phyloP scores from a whole-genome alignment of 805 yeast species.

The Candida oleophila region DNA sequence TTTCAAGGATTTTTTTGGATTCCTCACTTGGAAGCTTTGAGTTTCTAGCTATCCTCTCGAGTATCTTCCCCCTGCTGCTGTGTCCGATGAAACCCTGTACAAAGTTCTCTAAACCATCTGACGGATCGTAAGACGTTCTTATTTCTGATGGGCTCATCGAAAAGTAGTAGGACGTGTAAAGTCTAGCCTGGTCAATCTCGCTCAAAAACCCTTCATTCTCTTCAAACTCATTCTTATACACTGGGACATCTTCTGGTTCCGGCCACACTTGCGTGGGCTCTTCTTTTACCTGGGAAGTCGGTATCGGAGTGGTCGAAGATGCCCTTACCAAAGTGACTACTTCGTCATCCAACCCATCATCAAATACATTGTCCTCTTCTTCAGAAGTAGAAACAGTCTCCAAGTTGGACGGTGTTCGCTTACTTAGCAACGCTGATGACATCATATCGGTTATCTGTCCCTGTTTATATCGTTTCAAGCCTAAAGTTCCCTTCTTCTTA shows the following conservation, averaged over 20 bases:
- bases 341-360: constrained; percentile 23
- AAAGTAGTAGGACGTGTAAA: constrained; percentile 39
- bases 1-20: constrained; percentile 1
- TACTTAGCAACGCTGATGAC: neutral
- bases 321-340: constrained; percentile 12
- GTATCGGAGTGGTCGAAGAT: neutral
- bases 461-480: constrained; percentile 13
- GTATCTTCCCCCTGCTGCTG: constrained; percentile 10
- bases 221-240: constrained; percentile 19
- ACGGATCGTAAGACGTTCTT: constrained; percentile 17
- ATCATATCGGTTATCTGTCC: constrained; percentile 13
- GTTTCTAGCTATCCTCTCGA: neutral
- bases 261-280: constrained; percentile 5
- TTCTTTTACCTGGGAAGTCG: neutral
- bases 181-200: constrained; percentile 34
- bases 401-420: neutral
- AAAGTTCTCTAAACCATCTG: constrained; percentile 2
- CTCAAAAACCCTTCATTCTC: constrained; percentile 40
- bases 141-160: constrained; percentile 19
- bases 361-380: constrained; percentile 14
- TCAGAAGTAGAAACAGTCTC: constrained; percentile 2
- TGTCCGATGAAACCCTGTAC: constrained; percentile 14
- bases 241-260: constrained; percentile 11
- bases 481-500: constrained; percentile 12
- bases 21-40: neutral